Conservation (phyloP, 1,139 yeast genomes). For the Sugiyamaella neomexicana region DNA sequence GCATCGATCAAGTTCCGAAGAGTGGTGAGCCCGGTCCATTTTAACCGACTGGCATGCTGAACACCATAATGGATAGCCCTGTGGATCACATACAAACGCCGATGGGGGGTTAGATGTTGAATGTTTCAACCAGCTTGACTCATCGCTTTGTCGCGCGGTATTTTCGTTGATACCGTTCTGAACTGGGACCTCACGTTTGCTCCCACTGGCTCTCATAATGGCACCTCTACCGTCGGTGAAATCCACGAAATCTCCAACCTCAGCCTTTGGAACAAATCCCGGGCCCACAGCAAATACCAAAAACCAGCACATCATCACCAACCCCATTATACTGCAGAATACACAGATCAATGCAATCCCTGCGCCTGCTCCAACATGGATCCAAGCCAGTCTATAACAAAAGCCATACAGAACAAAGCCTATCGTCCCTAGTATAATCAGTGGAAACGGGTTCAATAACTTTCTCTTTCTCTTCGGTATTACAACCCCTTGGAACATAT, state of each 20-base stretch:
- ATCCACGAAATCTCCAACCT: background rate
- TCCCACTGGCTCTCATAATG: background rate
- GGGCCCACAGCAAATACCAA: conserved; percentile 40
- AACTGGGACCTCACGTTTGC: no score
- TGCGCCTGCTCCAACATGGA: conserved; percentile 29
- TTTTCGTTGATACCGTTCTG: no score
- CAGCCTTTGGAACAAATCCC: conserved; percentile 30
- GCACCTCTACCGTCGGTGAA: background rate
- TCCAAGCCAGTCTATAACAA: conserved; percentile 40
- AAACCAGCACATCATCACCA: conserved; percentile 30
- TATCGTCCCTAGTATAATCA: conserved; percentile 30
- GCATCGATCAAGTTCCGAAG: conserved; percentile 67
- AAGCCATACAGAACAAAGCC: conserved; percentile 42
- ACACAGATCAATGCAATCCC: conserved; percentile 39
- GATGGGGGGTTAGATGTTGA: conserved; percentile 22
- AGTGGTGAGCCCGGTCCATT: conserved; percentile 87
- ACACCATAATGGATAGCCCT: conserved; percentile 60
- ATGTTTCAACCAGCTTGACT: no score
- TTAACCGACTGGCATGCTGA: conserved; percentile 74
- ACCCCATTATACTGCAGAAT: conserved; percentile 28
- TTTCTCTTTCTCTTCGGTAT: background rate
- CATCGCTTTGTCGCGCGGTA: no score
- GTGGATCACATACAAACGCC: conserved; percentile 41
- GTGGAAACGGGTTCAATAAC: conserved; percentile 25
- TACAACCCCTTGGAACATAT: background rate